phyloP scores from a whole-genome alignment of 1,284 basidiomycete species.

The Naganishia liquefaciens region DNA sequence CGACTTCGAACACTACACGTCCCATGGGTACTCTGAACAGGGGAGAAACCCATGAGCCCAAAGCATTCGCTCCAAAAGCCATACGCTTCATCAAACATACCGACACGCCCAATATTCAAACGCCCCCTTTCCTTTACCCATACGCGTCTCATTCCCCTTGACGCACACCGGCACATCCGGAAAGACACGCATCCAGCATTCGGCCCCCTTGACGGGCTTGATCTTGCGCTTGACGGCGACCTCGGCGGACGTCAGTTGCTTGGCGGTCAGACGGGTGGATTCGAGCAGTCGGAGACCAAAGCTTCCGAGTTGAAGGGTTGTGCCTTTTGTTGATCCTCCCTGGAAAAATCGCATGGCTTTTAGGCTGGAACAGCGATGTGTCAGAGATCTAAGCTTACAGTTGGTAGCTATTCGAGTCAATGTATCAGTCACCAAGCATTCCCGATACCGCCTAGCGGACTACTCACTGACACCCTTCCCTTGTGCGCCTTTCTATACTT shows the following conservation, averaged over 20 bases:
- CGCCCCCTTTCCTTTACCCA: constrained; percentile 98
- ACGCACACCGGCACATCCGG: constrained; percentile 97
- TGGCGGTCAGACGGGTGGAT: constrained; percentile 81
- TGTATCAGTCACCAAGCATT: not conserved
- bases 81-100: constrained; percentile 56
- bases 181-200: constrained; percentile 87
- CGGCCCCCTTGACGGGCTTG: constrained; percentile 84
- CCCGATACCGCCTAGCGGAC: constrained; percentile 23
- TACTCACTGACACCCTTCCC: constrained; percentile 76
- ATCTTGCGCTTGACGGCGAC: constrained; percentile 88
- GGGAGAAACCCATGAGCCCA: constrained; percentile 5
- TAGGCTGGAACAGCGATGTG: constrained; percentile 34
- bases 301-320: constrained; percentile 80
- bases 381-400: constrained; percentile 35
- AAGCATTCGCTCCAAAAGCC: not conserved
- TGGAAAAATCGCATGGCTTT: constrained; percentile 39
- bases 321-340: constrained; percentile 91
- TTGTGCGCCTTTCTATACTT: constrained; percentile 86
- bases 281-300: constrained; percentile 89
- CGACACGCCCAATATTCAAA: constrained; percentile 97
- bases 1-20: constrained; percentile 91
- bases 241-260: constrained; percentile 83
- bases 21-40: constrained; percentile 76
- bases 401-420: constrained; percentile 38
- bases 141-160: constrained; percentile 98